Evolutionary conservation across 768 basidiomycete species (phyloP).

Genomic region (Trametes villosa): DNA sequence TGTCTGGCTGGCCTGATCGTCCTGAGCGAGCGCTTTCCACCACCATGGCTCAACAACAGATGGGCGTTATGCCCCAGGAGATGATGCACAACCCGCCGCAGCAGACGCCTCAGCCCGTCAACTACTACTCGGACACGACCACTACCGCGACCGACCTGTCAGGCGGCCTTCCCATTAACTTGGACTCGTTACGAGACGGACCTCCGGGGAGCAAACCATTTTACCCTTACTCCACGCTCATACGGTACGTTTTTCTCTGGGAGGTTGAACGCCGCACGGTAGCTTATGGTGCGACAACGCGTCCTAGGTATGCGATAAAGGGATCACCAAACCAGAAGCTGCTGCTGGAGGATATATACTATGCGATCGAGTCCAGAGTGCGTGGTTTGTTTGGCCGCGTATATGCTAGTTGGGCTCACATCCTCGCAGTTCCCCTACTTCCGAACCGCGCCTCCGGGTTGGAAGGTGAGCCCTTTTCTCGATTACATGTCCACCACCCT

Average conservation of each 20-base stretch:
- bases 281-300: constrained; percentile 7
- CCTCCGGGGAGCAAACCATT: constrained; percentile 90
- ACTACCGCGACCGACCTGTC: constrained; percentile 70
- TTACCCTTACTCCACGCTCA: constrained; percentile 89
- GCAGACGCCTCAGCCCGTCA: constrained; percentile 37
- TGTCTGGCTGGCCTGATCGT: too few relatives aligned
- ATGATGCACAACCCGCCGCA: constrained; percentile 49
- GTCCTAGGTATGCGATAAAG: constrained; percentile 82
- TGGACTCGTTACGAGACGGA: constrained; percentile 84
- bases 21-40: constrained; percentile 11
- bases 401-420: constrained; percentile 22
- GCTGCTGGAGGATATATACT: constrained; percentile 88
- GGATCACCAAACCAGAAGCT: constrained; percentile 88
- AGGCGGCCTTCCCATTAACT: constrained; percentile 83
- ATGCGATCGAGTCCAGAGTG: constrained; percentile 88
- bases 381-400: constrained; percentile 35
- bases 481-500: background rate
- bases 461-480: constrained; percentile 68
- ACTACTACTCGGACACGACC: constrained; percentile 66
- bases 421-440: constrained; percentile 81
- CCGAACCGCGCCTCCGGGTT: constrained; percentile 83
- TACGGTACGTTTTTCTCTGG: constrained; percentile 60
- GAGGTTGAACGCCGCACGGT: background rate
- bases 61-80: constrained; percentile 64
- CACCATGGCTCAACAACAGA: constrained; percentile 48